Base-by-base conservation (phyloP, 805 yeast genomes). In the Lipomyces kockii region DNA sequence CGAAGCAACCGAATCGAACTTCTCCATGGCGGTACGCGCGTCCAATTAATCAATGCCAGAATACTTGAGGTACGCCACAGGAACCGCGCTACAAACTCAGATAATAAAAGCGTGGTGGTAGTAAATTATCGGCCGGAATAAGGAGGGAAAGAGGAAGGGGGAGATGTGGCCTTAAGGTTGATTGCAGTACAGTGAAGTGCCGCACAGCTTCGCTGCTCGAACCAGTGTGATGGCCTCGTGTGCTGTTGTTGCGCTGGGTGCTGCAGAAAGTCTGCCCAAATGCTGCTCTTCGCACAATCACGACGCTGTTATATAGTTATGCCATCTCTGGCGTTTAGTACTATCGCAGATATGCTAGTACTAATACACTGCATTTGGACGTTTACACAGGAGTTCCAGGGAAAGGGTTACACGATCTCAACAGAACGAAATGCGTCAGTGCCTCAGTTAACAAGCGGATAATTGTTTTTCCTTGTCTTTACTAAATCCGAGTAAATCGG, bases 1-100 rank as follows among this genome's bases (percentile, higher is more conserved):
- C 35, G 69, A 63, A 20, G 53, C 53, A 9, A 57, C 58, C 22
- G 55, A 52, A 52, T 52, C 34, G 17, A 52, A 52, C 11, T 43
- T 43, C n/a, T 7, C 49, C 49, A 43, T 43, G 11, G 49, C 8
- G 49, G 14, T n/a, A 25, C 14, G 49, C 1, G 22, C 49, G 20
- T 12, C 49, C 49, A 17, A n/a, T n/a, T 8, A 37, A n/a, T 43
- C 49, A 43, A 43, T 43, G 22, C 22, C 22, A 43, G 49, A 17
- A 43, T 43, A n/a, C 22, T 43, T 17, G 49, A 17, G 22, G 20
- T 43, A n/a, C 11, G 49, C 1, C 39, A 17, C 49, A 2, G 32
- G 20, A n/a, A 43, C 49, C 5, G 20, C 20, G 22, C 49, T 43
- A 22, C 49, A n/a, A 43, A 17, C 49, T 17, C 49, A n/a, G 22